Percentiles rank a stretch among this genome's conserved stretches.
phyloP scores from a whole-genome alignment of 1,139 yeast species.

The Kodamaea plutei region DNA sequence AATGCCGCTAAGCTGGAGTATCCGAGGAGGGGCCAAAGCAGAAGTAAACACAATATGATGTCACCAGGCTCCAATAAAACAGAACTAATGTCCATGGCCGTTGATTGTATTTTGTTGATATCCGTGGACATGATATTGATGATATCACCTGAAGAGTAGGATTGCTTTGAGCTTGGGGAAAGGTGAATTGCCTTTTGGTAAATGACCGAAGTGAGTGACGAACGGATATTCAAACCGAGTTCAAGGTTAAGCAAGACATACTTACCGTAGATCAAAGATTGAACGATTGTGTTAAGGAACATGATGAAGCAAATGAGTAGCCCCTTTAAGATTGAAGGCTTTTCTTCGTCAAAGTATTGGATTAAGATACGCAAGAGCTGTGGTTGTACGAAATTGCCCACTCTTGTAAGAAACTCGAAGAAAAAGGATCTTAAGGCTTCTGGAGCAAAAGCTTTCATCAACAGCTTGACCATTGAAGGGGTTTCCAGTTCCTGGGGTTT shows the following conservation, averaged over 20 bases:
- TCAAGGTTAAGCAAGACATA: slow-evolving; percentile 50
- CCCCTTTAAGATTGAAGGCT: slow-evolving; percentile 48
- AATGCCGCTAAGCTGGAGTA: slow-evolving; percentile 61
- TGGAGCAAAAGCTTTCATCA: slow-evolving; percentile 47
- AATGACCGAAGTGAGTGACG: slow-evolving; percentile 46
- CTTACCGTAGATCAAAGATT: slow-evolving; percentile 48
- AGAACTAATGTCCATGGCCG: slow-evolving; percentile 50
- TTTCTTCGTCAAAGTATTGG: slow-evolving; percentile 37
- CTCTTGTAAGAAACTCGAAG: slow-evolving; percentile 43
- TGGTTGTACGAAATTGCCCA: slow-evolving; percentile 51
- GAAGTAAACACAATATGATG: slow-evolving; percentile 48
- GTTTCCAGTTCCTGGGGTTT: slow-evolving; percentile 8
- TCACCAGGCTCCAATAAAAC: slow-evolving; percentile 60
- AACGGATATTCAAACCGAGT: slow-evolving; percentile 49
- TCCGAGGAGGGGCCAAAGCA: slow-evolving; percentile 59
- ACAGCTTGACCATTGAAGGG: slow-evolving; percentile 39
- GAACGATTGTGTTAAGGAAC: slow-evolving; percentile 43
- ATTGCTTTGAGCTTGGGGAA: slow-evolving; percentile 43
- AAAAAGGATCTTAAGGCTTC: slow-evolving; percentile 39
- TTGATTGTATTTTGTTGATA: slow-evolving; percentile 49
- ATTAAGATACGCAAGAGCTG: slow-evolving; percentile 51
- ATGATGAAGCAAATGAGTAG: slow-evolving; percentile 46
- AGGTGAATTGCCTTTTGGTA: slow-evolving; percentile 49
- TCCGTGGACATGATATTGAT: slow-evolving; percentile 58
- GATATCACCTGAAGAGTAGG: slow-evolving; percentile 53